Conservation (phyloP, 1,139 yeast species). For the Yamadazyma songkhlaensis region DNA sequence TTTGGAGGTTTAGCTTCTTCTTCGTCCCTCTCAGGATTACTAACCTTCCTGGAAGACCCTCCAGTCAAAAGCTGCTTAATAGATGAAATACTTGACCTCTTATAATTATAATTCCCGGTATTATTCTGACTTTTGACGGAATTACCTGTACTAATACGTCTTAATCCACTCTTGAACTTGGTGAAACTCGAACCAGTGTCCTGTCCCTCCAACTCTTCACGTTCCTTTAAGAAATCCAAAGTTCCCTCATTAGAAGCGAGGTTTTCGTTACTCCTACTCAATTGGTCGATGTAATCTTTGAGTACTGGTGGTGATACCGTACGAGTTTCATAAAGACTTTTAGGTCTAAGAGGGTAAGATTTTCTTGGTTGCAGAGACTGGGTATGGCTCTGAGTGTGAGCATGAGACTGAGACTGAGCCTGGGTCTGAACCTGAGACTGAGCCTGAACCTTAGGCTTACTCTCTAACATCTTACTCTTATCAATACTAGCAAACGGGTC, state of each 20-base stretch:
- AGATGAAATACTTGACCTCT: constrained; percentile 41
- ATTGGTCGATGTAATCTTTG: constrained; percentile 37
- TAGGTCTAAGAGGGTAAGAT: constrained; percentile 7
- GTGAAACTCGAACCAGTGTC: constrained; percentile 49
- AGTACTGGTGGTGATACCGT: constrained; percentile 18
- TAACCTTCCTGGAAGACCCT: constrained; percentile 13
- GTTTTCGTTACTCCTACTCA: constrained; percentile 24
- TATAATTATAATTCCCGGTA: constrained; percentile 23
- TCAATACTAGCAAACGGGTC: constrained; percentile 44
- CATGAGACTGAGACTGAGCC: no score
- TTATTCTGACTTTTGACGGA: constrained; percentile 18
- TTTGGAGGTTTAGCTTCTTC: constrained; percentile 17
- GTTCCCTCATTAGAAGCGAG: constrained; percentile 24
- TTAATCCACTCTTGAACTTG: constrained; percentile 32
- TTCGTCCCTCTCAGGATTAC: constrained; percentile 9
- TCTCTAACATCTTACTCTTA: no score
- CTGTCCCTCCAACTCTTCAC: constrained; percentile 19
- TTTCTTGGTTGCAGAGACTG: no score
- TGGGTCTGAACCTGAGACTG: no score
- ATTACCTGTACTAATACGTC: constrained; percentile 43
- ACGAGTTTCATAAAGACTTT: constrained; percentile 12
- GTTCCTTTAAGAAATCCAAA: constrained; percentile 56
- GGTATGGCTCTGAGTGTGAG: no score
- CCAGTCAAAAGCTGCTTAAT: constrained; percentile 46
- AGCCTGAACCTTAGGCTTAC: no score